Conservation (phyloP, 2,329 filamentous ascomycete species). For the Cryphonectria naterciae region DNA sequence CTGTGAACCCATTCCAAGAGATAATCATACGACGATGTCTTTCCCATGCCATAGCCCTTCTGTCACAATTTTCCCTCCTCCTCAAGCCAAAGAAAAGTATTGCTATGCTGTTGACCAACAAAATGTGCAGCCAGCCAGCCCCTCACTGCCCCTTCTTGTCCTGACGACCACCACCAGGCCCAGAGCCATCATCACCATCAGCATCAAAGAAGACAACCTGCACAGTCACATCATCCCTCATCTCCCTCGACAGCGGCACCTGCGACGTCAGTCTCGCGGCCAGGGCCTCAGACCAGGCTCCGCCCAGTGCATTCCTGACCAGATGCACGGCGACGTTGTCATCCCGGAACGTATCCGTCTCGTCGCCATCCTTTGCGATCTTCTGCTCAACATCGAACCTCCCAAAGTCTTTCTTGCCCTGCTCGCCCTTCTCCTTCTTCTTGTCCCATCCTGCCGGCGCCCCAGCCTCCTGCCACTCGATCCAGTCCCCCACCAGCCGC, state of each 20-base stretch:
- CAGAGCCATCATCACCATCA: conserved; percentile 33
- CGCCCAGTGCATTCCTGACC: conserved; percentile 79
- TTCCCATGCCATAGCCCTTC: no score
- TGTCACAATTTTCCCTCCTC: no score
- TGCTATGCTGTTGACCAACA: no score
- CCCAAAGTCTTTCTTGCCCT: not conserved
- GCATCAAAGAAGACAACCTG: conserved; percentile 78
- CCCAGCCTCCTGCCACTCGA: conserved; percentile 35
- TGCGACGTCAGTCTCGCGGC: conserved; percentile 73
- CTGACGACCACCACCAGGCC: not conserved
- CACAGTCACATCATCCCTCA: conserved; percentile 79
- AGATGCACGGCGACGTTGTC: conserved; percentile 82
- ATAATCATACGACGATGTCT: no score
- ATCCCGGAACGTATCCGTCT: conserved; percentile 47
- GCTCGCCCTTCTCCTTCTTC: not conserved
- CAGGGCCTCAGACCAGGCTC: conserved; percentile 73
- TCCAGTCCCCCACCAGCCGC: conserved; percentile 46
- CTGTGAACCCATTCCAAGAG: no score
- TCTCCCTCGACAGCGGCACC: conserved; percentile 66
- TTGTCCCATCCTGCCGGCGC: not conserved
- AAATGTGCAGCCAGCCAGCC: no score
- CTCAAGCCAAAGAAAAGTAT: no score
- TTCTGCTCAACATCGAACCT: not conserved
- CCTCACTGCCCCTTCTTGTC: not conserved
- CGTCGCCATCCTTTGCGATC: not conserved